Conservation (phyloP, 495 filamentous ascomycete genomes). For the Aspergillus conjunctus region DNA sequence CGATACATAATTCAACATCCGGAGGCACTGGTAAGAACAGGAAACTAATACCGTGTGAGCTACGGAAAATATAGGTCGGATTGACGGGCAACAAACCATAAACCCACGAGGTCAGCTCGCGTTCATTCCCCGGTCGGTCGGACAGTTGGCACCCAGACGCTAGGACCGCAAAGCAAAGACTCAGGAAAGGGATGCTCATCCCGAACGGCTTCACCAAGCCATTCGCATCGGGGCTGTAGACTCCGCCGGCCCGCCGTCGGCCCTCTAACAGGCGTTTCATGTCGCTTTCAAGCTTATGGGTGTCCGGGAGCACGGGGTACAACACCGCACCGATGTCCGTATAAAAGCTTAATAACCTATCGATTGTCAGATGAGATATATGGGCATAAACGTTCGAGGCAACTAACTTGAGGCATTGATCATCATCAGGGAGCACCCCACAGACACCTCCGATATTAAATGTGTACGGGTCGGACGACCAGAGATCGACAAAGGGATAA, state of each 20-base stretch:
- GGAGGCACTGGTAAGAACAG: conserved; percentile 64
- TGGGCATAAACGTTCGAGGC: conserved; percentile 5
- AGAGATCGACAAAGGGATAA: conserved; percentile 73
- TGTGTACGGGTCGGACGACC: conserved; percentile 65
- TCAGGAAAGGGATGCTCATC: conserved; percentile 43
- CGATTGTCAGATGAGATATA: not conserved
- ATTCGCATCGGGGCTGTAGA: conserved; percentile 41
- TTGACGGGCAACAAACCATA: conserved; percentile 44
- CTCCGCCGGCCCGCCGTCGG: conserved; percentile 53
- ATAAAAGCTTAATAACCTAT: conserved; percentile 71
- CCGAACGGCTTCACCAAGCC: conserved; percentile 47
- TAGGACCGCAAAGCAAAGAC: conserved; percentile 71
- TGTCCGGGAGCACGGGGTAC: conserved; percentile 76
- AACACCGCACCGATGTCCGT: conserved; percentile 75
- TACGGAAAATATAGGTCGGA: not conserved
- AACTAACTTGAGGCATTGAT: conserved; percentile 59
- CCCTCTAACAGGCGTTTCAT: conserved; percentile 68
- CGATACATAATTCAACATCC: conserved; percentile 63
- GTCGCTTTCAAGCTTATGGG: conserved; percentile 64
- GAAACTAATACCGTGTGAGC: conserved; percentile 49
- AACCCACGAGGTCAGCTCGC: conserved; percentile 63
- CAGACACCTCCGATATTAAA: conserved; percentile 71
- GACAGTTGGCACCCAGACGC: conserved; percentile 81
- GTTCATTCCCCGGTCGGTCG: conserved; percentile 58
- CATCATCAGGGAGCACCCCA: conserved; percentile 64